These are phyloP conservation scores for Spathaspora passalidarum DNA, from an alignment of 805 yeast species.

Conservation along the genomic window DNA sequence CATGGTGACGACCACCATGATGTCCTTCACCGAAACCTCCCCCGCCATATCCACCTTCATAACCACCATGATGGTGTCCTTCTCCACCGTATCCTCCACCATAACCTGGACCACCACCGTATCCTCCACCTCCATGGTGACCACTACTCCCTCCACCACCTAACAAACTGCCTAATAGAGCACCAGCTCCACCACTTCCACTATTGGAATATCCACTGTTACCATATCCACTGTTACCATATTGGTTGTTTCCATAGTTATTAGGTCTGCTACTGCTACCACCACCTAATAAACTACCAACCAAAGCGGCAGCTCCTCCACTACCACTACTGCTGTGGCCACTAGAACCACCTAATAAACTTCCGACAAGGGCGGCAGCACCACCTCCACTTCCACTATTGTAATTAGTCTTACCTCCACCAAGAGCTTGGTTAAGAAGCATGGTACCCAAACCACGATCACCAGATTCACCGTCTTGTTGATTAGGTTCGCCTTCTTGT, in stretches of 20 bases:
- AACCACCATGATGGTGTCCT: conserved; percentile 7
- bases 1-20: background rate
- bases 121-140: background rate
- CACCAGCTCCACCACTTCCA: conserved; percentile 3
- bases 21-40: no score
- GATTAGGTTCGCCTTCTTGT: background rate
- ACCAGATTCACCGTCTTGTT: conserved; percentile 1
- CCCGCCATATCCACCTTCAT: background rate
- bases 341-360: conserved; percentile 1
- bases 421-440: conserved; percentile 9
- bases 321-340: conserved; percentile 1
- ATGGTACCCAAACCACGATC: conserved; percentile 10
- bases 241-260: no score
- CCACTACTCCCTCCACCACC: conserved; percentile 4
- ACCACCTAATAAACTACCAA: conserved; percentile 9
- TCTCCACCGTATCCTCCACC: conserved; percentile 7
- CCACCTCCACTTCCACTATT: conserved; percentile 2
- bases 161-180: background rate
- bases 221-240: conserved; percentile 4
- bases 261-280: conserved; percentile 4
- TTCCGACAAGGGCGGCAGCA: conserved; percentile 8
- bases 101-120: conserved; percentile 5
- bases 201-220: background rate
- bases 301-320: conserved; percentile 4
- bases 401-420: conserved; percentile 3